Evolutionary conservation across 2,329 filamentous ascomycete species (phyloP).

Genomic region (Coniochaeta sp.): DNA sequence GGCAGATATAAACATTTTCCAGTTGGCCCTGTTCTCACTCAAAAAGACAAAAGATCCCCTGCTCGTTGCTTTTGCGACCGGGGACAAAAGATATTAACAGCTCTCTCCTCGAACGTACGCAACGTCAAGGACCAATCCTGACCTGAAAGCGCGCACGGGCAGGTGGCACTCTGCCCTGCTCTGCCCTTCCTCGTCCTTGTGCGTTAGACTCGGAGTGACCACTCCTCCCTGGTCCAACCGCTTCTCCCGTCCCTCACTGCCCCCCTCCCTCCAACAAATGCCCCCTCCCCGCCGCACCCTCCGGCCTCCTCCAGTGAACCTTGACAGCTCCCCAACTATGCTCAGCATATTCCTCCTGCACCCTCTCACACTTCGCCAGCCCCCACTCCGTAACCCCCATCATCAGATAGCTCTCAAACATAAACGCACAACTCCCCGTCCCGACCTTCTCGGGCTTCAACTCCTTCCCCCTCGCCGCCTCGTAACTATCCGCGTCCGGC

Average conservation of each 20-base stretch:
- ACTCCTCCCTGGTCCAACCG: neutral
- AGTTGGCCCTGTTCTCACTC: neutral
- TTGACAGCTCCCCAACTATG: constrained; percentile 72
- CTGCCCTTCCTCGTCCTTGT: too few relatives aligned
- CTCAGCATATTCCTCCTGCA: constrained; percentile 63
- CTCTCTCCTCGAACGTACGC: neutral
- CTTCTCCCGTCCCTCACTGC: neutral
- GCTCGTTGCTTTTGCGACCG: neutral
- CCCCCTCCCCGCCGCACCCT: constrained; percentile 16
- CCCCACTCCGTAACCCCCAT: constrained; percentile 68
- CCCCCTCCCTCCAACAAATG: constrained; percentile 6
- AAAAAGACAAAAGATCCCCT: neutral
- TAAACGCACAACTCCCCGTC: constrained; percentile 54
- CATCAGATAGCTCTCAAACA: constrained; percentile 65
- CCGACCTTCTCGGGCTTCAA: constrained; percentile 52
- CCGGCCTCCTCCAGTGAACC: constrained; percentile 49
- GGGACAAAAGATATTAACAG: neutral
- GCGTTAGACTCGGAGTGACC: too few relatives aligned
- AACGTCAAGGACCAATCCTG: neutral
- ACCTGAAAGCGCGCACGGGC: too few relatives aligned
- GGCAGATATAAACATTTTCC: neutral
- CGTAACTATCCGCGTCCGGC: constrained; percentile 49
- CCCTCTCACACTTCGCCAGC: constrained; percentile 47
- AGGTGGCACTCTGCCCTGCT: too few relatives aligned
- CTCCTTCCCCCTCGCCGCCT: constrained; percentile 48